Evolutionary conservation across 495 filamentous ascomycete genomes (phyloP), one percentile per base, ranked within the genome.

Genomic region (Aspergillus egyptiacus): DNA sequence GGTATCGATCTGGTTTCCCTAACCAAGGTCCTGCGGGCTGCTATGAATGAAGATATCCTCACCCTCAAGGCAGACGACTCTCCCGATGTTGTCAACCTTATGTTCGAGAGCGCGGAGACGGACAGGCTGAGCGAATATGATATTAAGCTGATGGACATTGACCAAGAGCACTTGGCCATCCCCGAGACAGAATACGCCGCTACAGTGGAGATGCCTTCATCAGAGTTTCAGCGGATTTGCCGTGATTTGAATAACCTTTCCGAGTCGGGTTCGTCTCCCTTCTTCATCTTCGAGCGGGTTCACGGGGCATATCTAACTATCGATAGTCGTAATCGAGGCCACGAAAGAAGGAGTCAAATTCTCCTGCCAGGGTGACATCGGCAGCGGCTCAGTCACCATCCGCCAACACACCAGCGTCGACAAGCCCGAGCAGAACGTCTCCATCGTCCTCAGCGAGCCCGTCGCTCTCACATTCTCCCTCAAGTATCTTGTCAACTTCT

Each of bases 61-160:
- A 97, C 93, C 20, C 74, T 99, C 58, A 97, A 96, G 83, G 93
- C 93, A 11, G 90, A 97, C 58, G 93, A 99, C 70, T 83, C 91
- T 11, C 93, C 93, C 34, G 93, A 99, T 67, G 84, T 86, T 17
- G 80, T 99, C 39, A 97, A 96, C 76, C 76, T 99, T 50, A 82
- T 91, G 54, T 97, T 99, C 65, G 93, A 99, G 83, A 91, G 81
- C 71, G 75, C 81, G 50, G 86, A 87, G 66, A 88, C 80, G 55
- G 93, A 99, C 67, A 75, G 93, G 41, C 79, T 97, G 51, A 93
- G 87, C 75, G 93, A 97, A 71, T 99, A 97, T 68, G 93, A 99
- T 70, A 85, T 99, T 73, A 99, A 99, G 81, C 79, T 99, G 54
- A 99, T 99, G 94, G 93, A 99, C 68, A 96, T 99, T 66, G 93